phyloP scores from a whole-genome alignment of 208 protist genomes.

The Trypanosoma boissoni region DNA sequence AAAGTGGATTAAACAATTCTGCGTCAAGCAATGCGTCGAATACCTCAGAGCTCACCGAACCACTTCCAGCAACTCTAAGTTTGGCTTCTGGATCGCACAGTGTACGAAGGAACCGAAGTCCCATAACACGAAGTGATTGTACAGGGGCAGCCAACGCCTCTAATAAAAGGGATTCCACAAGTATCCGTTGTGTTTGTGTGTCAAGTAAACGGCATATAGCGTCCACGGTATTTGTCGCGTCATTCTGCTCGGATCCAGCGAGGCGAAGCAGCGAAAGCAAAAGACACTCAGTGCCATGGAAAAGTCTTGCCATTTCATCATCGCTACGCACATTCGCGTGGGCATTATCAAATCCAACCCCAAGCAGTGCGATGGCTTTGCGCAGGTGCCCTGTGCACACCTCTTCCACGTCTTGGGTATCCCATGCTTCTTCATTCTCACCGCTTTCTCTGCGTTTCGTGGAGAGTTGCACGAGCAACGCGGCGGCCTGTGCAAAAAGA shows the following conservation, averaged over 20 bases:
- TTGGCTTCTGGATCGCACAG: constrained; percentile 39
- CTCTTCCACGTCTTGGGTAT: constrained; percentile 6
- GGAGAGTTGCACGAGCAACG: constrained; percentile 50
- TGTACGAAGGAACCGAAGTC: constrained; percentile 60
- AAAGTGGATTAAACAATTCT: constrained; percentile 72
- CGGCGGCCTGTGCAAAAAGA: constrained; percentile 60
- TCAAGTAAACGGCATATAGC: constrained; percentile 23
- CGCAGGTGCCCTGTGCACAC: constrained; percentile 45
- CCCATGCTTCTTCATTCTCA: constrained; percentile 9
- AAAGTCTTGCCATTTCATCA: constrained; percentile 38
- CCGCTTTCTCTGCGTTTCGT: constrained; percentile 3
- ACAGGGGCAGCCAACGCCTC: constrained; percentile 63
- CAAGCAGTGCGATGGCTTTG: constrained; percentile 49
- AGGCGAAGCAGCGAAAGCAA: constrained; percentile 49
- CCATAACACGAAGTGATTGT: constrained; percentile 60
- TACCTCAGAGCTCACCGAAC: constrained; percentile 27
- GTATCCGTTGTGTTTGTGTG: constrained; percentile 29
- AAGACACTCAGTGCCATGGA: constrained; percentile 66
- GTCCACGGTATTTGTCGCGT: constrained; percentile 1
- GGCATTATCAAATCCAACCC: constrained; percentile 35
- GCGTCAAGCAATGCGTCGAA: constrained; percentile 46
- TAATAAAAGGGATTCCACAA: constrained; percentile 63
- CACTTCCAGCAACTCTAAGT: constrained; percentile 25
- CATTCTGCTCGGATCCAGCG: constrained; percentile 30
- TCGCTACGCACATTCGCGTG: constrained; percentile 15